These are phyloP conservation scores for Leccinum rimulosum DNA, from an alignment of 768 basidiomycete species.

Conservation along the genomic window DNA sequence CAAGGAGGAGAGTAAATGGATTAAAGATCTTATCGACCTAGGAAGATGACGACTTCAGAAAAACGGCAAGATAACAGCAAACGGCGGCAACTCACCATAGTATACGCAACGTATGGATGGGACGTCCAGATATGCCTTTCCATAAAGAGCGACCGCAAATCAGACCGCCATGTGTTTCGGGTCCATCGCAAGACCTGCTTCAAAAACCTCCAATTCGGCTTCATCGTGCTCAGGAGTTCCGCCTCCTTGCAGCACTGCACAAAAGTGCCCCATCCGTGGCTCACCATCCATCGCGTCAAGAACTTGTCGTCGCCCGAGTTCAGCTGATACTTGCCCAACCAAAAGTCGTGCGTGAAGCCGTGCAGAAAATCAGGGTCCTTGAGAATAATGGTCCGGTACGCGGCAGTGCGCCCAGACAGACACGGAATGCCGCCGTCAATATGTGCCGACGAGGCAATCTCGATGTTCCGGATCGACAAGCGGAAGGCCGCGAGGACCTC, in stretches of 20 bases:
- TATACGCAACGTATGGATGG: conserved; percentile 73
- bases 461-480: conserved; percentile 90
- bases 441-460: conserved; percentile 85
- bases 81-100: conserved; percentile 60
- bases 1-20: conserved; percentile 81
- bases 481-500: conserved; percentile 93
- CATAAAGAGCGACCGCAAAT: conserved; percentile 84
- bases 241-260: conserved; percentile 85
- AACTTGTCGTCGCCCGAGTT: conserved; percentile 96
- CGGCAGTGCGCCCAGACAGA: conserved; percentile 89
- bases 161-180: conserved; percentile 90
- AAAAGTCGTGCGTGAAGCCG: conserved; percentile 92
- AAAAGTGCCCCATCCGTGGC: conserved; percentile 93
- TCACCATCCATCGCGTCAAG: conserved; percentile 94
- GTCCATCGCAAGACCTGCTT: conserved; percentile 95
- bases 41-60: not conserved
- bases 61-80: not conserved
- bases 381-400: conserved; percentile 90
- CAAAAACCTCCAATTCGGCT: conserved; percentile 93
- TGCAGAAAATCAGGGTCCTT: conserved; percentile 93
- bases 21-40: conserved; percentile 86
- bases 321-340: conserved; percentile 92
- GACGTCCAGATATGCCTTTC: conserved; percentile 85
- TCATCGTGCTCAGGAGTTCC: conserved; percentile 90
- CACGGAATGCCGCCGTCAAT: conserved; percentile 93